Conservation (phyloP, 192 early-diverging fungal genomes). For the Funneliformis geosporum region DNA sequence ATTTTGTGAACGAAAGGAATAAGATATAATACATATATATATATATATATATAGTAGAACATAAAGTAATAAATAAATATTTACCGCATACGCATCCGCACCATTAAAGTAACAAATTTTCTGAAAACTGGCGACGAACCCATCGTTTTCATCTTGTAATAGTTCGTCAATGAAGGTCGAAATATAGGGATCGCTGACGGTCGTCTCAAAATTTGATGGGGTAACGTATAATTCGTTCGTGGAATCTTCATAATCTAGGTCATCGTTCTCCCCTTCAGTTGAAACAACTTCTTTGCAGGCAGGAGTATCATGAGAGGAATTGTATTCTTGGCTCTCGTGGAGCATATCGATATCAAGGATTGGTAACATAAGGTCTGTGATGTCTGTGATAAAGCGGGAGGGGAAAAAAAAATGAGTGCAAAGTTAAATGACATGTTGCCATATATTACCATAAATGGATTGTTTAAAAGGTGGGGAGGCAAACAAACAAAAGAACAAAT, state of each 20-base stretch:
- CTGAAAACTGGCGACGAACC: not conserved
- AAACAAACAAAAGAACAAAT: not conserved
- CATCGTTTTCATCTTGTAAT: not conserved
- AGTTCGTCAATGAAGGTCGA: not conserved
- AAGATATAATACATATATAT: too few relatives aligned
- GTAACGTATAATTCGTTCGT: not conserved
- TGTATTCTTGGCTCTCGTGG: too few relatives aligned
- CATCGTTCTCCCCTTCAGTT: not conserved
- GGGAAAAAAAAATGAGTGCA: not conserved
- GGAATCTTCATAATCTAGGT: not conserved
- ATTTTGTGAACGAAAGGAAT: too few relatives aligned
- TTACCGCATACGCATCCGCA: not conserved
- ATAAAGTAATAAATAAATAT: too few relatives aligned
- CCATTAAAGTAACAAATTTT: not conserved
- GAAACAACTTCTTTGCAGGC: too few relatives aligned
- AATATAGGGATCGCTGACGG: not conserved
- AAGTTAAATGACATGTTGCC: not conserved
- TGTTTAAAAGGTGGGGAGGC: too few relatives aligned
- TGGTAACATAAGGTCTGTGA: too few relatives aligned
- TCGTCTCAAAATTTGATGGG: not conserved
- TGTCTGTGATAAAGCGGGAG: not conserved
- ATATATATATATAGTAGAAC: too few relatives aligned
- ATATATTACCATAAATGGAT: too few relatives aligned
- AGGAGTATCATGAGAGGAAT: too few relatives aligned
- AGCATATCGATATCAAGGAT: too few relatives aligned